Conservation (phyloP, 305 asterid species). For the Fraxinus floribunda region DNA sequence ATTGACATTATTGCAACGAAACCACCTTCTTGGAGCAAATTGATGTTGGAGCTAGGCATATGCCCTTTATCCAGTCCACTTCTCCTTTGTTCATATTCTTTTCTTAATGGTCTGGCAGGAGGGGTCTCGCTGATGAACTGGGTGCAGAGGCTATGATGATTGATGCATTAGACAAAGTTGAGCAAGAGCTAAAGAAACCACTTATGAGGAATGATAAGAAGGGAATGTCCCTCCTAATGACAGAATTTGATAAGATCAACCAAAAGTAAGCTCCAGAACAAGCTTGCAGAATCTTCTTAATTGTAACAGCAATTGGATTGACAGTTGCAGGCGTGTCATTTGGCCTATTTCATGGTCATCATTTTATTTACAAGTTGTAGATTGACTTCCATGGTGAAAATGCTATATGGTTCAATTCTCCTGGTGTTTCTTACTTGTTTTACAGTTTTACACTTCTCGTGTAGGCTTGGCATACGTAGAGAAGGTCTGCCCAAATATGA, state of each 20-base stretch:
- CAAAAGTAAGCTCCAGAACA: conserved; percentile 61
- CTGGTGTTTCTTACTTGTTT: not conserved
- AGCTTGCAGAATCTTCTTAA: not conserved
- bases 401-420: conserved; percentile 4
- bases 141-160: conserved; percentile 88
- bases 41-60: not conserved
- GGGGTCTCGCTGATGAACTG: conserved; percentile 69
- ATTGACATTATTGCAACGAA: not conserved
- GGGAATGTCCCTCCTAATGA: conserved; percentile 71
- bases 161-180: conserved; percentile 77
- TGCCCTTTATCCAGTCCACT: conserved; percentile 11
- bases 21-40: not conserved
- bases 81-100: conserved; percentile 8
- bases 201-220: conserved; percentile 84
- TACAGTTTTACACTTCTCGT: conserved; percentile 12
- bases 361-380: not conserved
- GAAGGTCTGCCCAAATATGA: conserved; percentile 71
- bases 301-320: not conserved
- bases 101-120: conserved; percentile 49
- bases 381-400: not conserved
- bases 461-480: conserved; percentile 73
- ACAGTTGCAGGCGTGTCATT: not conserved
- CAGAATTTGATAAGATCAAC: conserved; percentile 83
- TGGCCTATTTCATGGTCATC: not conserved
- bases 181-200: conserved; percentile 78